phyloP scores from a whole-genome alignment of 495 filamentous ascomycete genomes.

The Mycothermus thermophilus region DNA sequence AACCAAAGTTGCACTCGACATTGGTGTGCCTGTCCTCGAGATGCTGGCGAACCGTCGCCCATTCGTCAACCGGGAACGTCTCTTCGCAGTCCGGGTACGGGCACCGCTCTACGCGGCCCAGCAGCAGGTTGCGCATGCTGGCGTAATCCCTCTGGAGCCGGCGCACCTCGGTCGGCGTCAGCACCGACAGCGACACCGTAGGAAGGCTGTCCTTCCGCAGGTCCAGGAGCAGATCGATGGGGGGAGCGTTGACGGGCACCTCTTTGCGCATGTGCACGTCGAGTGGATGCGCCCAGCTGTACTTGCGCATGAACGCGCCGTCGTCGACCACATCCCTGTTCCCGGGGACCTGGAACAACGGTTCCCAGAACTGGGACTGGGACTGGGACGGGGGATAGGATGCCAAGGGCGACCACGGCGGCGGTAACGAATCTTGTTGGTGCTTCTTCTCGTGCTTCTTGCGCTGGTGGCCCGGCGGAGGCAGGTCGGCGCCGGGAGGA shows the following conservation, averaged over 20 bases:
- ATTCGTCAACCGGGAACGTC: conserved; percentile 14
- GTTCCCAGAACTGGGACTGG: no score
- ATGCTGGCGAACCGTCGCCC: conserved; percentile 16
- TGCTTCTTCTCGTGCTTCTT: neutral
- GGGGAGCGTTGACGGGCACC: conserved; percentile 22
- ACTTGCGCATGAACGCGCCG: conserved; percentile 5
- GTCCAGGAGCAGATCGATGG: conserved; percentile 22
- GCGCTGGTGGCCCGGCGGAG: neutral
- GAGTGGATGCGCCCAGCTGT: conserved; percentile 13
- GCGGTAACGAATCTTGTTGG: no score
- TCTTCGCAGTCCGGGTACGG: conserved; percentile 20
- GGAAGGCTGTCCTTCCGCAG: conserved; percentile 17
- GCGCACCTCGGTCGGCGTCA: conserved; percentile 27
- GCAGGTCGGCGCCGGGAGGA: neutral
- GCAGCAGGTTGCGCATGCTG: conserved; percentile 19
- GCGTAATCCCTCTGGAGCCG: conserved; percentile 21
- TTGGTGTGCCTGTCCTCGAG: conserved; percentile 16
- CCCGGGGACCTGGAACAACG: no score
- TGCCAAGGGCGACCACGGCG: no score
- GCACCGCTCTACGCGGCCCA: conserved; percentile 21
- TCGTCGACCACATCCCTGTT: no score
- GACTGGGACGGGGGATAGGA: no score
- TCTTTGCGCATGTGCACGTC: conserved; percentile 5
- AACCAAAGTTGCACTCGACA: conserved; percentile 18
- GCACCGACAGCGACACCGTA: conserved; percentile 20